Percentiles rank a stretch among this genome's conserved stretches.
phyloP scores from a whole-genome alignment of 2,329 filamentous ascomycete species.

The Fusarium goolgardi region DNA sequence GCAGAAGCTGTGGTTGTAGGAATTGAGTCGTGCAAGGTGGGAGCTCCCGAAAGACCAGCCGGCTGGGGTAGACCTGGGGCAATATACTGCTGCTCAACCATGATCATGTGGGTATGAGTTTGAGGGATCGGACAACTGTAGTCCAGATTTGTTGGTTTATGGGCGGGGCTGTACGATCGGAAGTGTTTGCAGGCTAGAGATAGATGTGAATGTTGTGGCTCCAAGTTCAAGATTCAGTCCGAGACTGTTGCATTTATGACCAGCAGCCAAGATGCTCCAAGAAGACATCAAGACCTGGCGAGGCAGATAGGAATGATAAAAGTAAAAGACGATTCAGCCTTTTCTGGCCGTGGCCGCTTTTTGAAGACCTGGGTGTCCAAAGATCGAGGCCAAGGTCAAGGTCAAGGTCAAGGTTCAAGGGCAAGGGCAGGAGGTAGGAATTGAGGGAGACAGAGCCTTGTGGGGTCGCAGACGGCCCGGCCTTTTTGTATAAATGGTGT shows the following conservation, averaged over 20 bases:
- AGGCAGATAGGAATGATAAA: conserved; percentile 43
- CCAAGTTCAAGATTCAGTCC: conserved; percentile 34
- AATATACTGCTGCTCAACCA: conserved; percentile 53
- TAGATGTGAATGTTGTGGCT: conserved; percentile 35
- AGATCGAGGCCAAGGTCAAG: conserved; percentile 32
- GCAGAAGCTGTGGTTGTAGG: conserved; percentile 44
- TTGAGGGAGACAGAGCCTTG: conserved; percentile 45
- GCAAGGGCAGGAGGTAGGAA: conserved; percentile 35
- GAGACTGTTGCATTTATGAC: conserved; percentile 47
- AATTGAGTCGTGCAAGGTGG: conserved; percentile 45
- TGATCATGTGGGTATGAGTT: conserved; percentile 47
- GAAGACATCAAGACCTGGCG: conserved; percentile 33
- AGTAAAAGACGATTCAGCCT: conserved; percentile 45
- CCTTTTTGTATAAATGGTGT: conserved; percentile 47
- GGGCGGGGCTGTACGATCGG: conserved; percentile 30
- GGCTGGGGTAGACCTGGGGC: conserved; percentile 50
- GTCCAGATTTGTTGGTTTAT: conserved; percentile 40
- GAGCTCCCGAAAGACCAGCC: conserved; percentile 48
- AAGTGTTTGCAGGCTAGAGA: conserved; percentile 30
- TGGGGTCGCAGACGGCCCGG: conserved; percentile 42
- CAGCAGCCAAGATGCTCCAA: conserved; percentile 28
- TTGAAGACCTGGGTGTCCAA: conserved; percentile 40
- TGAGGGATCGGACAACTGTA: conserved; percentile 40
- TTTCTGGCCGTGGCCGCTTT: conserved; percentile 48
- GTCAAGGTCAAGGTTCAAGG: conserved; percentile 28